These are phyloP conservation scores for Aspergillus sp. DNA, from an alignment of 2,329 filamentous ascomycete species.

Conservation along the genomic window DNA sequence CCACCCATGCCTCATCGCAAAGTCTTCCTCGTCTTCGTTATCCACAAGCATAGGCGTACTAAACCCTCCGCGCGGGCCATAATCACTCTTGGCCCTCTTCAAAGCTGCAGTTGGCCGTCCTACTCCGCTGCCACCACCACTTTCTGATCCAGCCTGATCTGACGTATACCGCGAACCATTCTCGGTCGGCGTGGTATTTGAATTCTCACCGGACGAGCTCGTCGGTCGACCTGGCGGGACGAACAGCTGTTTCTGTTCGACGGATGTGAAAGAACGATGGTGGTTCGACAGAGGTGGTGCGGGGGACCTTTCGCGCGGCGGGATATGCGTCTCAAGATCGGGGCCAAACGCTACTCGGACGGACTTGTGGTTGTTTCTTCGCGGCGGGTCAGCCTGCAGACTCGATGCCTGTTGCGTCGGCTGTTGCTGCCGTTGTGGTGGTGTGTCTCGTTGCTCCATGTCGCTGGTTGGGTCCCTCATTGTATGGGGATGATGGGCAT, in stretches of 20 bases:
- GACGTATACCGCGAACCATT: slow-evolving; percentile 26
- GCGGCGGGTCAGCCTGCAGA: slow-evolving; percentile 32
- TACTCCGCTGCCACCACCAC: slow-evolving; percentile 7
- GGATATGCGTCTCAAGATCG: slow-evolving; percentile 38
- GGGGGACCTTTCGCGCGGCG: slow-evolving; percentile 34
- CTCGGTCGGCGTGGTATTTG: slow-evolving; percentile 22
- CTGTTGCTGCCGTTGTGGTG: slow-evolving; percentile 10
- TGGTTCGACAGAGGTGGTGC: slow-evolving; percentile 31
- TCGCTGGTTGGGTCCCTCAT: slow-evolving; percentile 39
- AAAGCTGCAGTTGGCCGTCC: slow-evolving; percentile 40
- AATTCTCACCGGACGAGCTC: slow-evolving; percentile 35
- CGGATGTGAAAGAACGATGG: slow-evolving; percentile 35
- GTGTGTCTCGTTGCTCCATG: slow-evolving; percentile 33
- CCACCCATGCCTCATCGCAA: slow-evolving; percentile 77
- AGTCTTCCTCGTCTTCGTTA: slow-evolving; percentile 50
- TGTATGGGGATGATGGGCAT: slow-evolving; percentile 32
- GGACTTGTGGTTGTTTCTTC: slow-evolving; percentile 33
- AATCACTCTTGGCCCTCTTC: slow-evolving; percentile 55
- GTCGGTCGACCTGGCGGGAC: slow-evolving; percentile 26
- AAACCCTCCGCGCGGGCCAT: slow-evolving; percentile 43
- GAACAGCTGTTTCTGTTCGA: slow-evolving; percentile 26
- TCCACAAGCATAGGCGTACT: slow-evolving; percentile 33
- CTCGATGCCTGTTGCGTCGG: slow-evolving; percentile 22
- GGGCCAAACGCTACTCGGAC: slow-evolving; percentile 42
- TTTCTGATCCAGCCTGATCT: slow-evolving; percentile 29